Percentiles rank a stretch among this genome's conserved stretches.
phyloP scores from a whole-genome alignment of 805 yeast species.

The Maudiozyma barnettii region DNA sequence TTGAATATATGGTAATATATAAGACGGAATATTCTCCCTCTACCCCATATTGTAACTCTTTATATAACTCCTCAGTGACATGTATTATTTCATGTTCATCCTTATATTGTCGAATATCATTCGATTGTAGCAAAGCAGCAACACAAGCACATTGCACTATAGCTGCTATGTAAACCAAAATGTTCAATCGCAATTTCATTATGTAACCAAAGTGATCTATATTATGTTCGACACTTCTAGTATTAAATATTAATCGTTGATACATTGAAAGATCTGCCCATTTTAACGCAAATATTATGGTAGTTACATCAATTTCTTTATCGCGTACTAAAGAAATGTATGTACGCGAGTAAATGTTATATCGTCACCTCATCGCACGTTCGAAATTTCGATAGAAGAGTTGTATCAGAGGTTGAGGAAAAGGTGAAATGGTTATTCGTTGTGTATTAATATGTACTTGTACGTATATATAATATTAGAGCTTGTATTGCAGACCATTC shows the following conservation, averaged over 20 bases:
- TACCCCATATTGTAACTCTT: slow-evolving; percentile 35
- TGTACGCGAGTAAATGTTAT: no score
- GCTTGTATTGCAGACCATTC: slow-evolving; percentile 38
- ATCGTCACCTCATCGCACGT: no score
- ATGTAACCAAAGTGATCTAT: background rate
- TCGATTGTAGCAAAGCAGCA: background rate
- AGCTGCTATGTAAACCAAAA: background rate
- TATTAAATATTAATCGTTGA: no score
- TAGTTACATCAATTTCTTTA: no score
- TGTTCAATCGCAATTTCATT: background rate
- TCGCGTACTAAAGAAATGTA: no score
- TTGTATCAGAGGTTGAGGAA: no score
- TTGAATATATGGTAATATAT: slow-evolving; percentile 42
- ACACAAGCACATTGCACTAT: background rate
- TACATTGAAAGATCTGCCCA: no score
- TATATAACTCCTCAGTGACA: slow-evolving; percentile 35
- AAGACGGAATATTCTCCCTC: slow-evolving; percentile 44
- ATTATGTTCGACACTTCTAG: no score
- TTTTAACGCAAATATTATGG: no score
- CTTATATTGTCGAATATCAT: slow-evolving; percentile 9
- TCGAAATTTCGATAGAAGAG: no score
- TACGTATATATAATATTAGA: slow-evolving; percentile 1
- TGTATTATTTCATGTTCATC: slow-evolving; percentile 34
- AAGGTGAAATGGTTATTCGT: no score
- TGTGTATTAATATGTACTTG: background rate